Base-by-base conservation (phyloP, 2,329 filamentous ascomycete species). In the Lachnellula suecica region DNA sequence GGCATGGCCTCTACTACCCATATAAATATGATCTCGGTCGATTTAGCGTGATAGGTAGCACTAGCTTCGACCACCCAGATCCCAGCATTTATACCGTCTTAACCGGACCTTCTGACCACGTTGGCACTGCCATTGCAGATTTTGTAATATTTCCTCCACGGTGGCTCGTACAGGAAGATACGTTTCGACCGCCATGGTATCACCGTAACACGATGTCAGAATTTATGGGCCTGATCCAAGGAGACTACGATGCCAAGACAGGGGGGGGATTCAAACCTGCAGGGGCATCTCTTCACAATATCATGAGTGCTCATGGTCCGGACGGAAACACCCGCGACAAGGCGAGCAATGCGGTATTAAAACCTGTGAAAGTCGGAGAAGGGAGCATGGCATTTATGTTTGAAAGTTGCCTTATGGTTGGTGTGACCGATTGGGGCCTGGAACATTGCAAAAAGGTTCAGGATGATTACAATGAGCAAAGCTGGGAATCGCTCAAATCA, bases 1-100 rank as follows among this genome's bases (percentile, higher is more conserved):
- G 88, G 88, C 88, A 92, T 65, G 88, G 88, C 41, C 88, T 83
- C 57, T 91, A 91, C 71, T 87, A 87, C 55, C 88, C 88, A 0
- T 90, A 84, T 78, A 92, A 92, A 71, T 92, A 92, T 72, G 88
- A 91, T 62, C 78, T 92, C 1, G 86, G 85, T 23, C 82, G 87
- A 25, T 92, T 91, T 76, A 88, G 86, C 71, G 83, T 82, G 40
- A 84, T 92, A 40, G 88, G 88, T 17, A 83, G 78, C 49, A 83
- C 89, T 58, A 86, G 83, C 7, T 89, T 82, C 64, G 88, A 92
- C 68, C 88, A 92, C 65, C 87, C 87, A 1, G 88, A 92, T 65
- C 88, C 88, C 0, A 85, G 80, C 57, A 91, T 92, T 67, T 92
- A 87, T 71, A 91, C 81, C 25, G 83, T 86, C 3, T 71, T 86